Base-by-base conservation (phyloP, 805 yeast genomes). In the Monosporozyma aerobia region DNA sequence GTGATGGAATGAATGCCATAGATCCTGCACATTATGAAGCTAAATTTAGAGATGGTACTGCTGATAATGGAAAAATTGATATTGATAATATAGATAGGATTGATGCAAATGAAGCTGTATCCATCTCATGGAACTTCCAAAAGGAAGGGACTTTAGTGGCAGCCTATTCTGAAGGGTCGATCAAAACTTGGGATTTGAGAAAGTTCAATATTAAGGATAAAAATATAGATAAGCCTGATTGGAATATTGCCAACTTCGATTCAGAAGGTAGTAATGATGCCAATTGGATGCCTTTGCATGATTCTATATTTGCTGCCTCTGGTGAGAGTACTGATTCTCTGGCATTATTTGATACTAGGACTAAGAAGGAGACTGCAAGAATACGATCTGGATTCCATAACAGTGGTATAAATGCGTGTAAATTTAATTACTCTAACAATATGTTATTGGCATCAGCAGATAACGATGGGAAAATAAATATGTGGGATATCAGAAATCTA, bases 111-210 rank as follows among this genome's bases (percentile, higher is more conserved):
- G 96, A 86, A 56, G 83, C 84, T 0, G 80, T 82, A 65, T 88
- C 90, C 0, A 59, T 88, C 4, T 78, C 80, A 53, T 90, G 97
- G 96, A 89, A 87, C 62, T 64, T 67, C 9, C 77, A 75, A 50
- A 70, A 64, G 16, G 84, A 84, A 60, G 95, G 90, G 0, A 63
- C 67, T 5, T 61, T 87, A 37, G 72, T 82, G 0, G 70, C 85
- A 1, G 87, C 83, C 2, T 77, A 87, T 23, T 75, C 81, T 59
- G 82, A 78, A 55, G 94, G 94, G 2, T 62, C 73, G 6, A 69
- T 87, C 2, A 79, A 79, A 25, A 57, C 86, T 2, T 88, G 86
- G 83, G 92, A 90, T 63, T 68, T 90, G 1, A 77, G 69, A 13
- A 66, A 68, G 54, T 78, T 72, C 54, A 50, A 59, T 48, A 53